Evolutionary conservation across 306 rosid genomes (phyloP), one percentile per base, ranked within the genome.

Genomic region (Ammopiptanthus mongolicus): DNA sequence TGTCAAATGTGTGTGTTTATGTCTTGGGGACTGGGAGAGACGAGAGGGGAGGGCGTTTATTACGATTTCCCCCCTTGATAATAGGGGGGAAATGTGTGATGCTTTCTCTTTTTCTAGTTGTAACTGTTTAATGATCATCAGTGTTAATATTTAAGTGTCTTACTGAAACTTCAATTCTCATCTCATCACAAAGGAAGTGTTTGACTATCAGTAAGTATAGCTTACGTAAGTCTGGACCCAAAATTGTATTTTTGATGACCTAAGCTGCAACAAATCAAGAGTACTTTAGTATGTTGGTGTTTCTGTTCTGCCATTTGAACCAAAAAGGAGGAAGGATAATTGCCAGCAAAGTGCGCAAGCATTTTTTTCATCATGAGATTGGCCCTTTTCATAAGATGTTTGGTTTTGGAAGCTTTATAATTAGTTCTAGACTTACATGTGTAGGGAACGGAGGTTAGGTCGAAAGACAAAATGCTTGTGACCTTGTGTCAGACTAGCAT

Each of bases 1-100:
- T 76, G 62, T 73, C 36, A 65, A 55, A 47, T 60, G 25, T 78
- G 21, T 13, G 48, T 62, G 81, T 78, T 19, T 71, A 14, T 60
- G 57, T 69, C 69, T 74, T 44, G 47, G 18, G 71, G 34, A 44
- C 37, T 9, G 53, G 44, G 48, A n/a, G n/a, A n/a, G 58, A 55
- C 21, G 12, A 50, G 28, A 22, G 47, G 55, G 78, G 28, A 50
- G 52, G 39, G 53, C 17, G 57, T 29, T 52, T 47, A 6, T 14
- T 6, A 50, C 1, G 9, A 33, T 8, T 47, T 50, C 31, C 57
- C 73, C 73, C 76, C 6, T 8, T 47, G 81, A 66, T 44, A 23
- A 18, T 13, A 12, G 64, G 48, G 60, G 18, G 64, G 58, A 22
- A 59, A 67, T 59, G 1, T 59, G 74, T 65, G 66, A 61, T 23